Base-by-base conservation (phyloP, 2,329 filamentous ascomycete genomes). In the Colletotrichum brevisporum region DNA sequence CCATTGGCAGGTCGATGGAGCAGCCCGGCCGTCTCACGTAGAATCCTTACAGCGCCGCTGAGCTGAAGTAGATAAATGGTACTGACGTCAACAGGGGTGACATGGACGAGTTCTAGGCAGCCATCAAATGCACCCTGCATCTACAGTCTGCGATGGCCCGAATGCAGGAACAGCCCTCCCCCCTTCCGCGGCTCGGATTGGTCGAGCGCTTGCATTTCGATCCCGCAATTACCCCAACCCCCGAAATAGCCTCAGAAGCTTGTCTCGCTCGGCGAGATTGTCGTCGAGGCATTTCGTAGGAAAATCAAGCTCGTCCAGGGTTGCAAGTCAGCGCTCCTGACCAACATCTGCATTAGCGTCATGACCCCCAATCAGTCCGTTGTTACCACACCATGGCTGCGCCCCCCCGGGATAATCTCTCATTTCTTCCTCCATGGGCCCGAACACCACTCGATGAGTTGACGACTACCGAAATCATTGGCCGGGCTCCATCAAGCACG, bases 101-200 rank as follows among this genome's bases (percentile, higher is more conserved):
- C 41, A 4, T 43, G 16, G 16, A 43, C 41, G 41, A 43, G 13
- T 43, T 69, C 66, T 13, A 69, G 66, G 66, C 66, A 69, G 66
- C 62, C 66, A 31, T 47, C 41, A 59, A 55, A 53, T 39, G 45
- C 48, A 63, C 58, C 62, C 53, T 16, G 24, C n/a, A 45, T 31
- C 36, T 52, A 13, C 31, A 36, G 31, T 36, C 31, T 21, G 27
- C 50, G 41, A 6, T 58, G 27, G 45, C 53, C 53, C 50, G 5
- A n/a, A 56, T 51, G 54, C 61, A 59, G 48, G 61, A 68, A 69
- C 54, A 21, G 36, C 50, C 2, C 26, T 24, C 5, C 8, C 45
- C 21, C 12, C 27, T 53, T 47, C 51, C 54, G 43, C 39, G 50
- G 43, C 26, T 54, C 50, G 50, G 51, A 69, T 52, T 60, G 66